Evolutionary conservation across 2,329 filamentous ascomycete genomes (phyloP).

Genomic region (Fusarium sp.): DNA sequence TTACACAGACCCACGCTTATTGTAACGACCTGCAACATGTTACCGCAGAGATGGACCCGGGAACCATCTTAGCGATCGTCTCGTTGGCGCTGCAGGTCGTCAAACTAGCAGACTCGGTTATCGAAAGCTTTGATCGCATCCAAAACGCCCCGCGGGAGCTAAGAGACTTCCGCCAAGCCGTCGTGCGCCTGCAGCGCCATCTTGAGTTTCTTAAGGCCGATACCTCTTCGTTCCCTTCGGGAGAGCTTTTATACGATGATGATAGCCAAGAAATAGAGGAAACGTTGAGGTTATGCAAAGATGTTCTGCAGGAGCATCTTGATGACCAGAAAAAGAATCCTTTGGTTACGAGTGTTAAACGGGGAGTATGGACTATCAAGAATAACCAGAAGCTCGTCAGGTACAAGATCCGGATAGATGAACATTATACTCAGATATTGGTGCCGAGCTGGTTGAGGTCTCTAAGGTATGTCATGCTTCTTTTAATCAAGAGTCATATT

Average conservation of each 20-base stretch:
- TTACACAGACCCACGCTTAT: not conserved
- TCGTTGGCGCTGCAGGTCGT: conserved; percentile 16
- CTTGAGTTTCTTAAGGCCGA: conserved; percentile 14
- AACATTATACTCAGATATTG: conserved; percentile 11
- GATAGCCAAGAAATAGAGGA: conserved; percentile 13
- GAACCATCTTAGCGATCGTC: conserved; percentile 10
- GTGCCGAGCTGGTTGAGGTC: conserved; percentile 5
- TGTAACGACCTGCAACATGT: conserved; percentile 1
- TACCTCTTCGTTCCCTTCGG: not conserved
- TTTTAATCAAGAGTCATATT: fast-evolving
- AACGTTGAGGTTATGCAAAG: conserved; percentile 4
- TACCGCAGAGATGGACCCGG: conserved; percentile 10
- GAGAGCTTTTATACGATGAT: not conserved
- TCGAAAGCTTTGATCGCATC: conserved; percentile 20
- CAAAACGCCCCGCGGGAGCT: conserved; percentile 28
- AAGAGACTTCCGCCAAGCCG: conserved; percentile 22
- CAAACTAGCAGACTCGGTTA: conserved; percentile 18
- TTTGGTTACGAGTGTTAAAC: not conserved
- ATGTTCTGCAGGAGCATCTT: conserved; percentile 3
- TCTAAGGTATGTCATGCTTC: not conserved
- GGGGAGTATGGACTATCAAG: conserved; percentile 3
- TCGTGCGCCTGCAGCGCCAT: conserved; percentile 19
- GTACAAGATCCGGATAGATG: conserved; percentile 16
- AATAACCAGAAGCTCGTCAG: conserved; percentile 14
- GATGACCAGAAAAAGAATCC: not conserved